phyloP scores from a whole-genome alignment of 352 stramenopile species.

The Aphanomyces invadans region DNA sequence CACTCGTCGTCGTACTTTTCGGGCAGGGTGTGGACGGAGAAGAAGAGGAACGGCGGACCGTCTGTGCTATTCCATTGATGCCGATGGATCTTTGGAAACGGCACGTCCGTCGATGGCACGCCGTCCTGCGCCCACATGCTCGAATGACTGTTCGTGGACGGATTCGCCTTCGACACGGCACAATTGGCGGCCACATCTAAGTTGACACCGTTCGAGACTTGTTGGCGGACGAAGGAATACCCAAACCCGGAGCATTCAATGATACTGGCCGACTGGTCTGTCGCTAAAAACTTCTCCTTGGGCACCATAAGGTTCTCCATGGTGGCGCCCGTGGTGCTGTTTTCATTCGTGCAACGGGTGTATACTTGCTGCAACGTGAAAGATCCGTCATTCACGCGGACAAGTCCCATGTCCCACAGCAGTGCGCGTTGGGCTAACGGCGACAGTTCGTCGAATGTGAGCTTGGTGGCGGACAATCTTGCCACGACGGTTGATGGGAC shows the following conservation, averaged over 20 bases:
- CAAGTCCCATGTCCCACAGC: slow-evolving; percentile 22
- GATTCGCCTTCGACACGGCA: neutral
- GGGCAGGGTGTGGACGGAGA: slow-evolving; percentile 15
- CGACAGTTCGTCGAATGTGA: slow-evolving; percentile 7
- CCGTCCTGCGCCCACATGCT: slow-evolving; percentile 25
- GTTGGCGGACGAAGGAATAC: neutral
- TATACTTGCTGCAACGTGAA: slow-evolving; percentile 8
- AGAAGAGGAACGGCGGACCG: neutral
- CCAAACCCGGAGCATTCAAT: neutral
- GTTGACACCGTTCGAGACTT: neutral
- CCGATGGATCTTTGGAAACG: neutral
- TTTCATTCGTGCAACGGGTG: neutral
- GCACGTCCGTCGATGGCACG: neutral
- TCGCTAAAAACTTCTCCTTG: slow-evolving; percentile 1
- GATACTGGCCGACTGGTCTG: neutral
- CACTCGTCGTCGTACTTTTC: neutral
- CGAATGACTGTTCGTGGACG: slow-evolving; percentile 2
- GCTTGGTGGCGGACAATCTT: neutral
- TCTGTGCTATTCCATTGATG: slow-evolving; percentile 15
- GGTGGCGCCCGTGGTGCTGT: neutral
- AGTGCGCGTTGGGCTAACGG: slow-evolving; percentile 3
- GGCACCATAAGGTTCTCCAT: slow-evolving; percentile 15
- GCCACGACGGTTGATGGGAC: neutral
- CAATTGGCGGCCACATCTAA: slow-evolving; percentile 15
- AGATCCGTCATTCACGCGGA: neutral